Conservation (phyloP, 2,329 filamentous ascomycete genomes). For the Aspergillus spinulosporus region DNA sequence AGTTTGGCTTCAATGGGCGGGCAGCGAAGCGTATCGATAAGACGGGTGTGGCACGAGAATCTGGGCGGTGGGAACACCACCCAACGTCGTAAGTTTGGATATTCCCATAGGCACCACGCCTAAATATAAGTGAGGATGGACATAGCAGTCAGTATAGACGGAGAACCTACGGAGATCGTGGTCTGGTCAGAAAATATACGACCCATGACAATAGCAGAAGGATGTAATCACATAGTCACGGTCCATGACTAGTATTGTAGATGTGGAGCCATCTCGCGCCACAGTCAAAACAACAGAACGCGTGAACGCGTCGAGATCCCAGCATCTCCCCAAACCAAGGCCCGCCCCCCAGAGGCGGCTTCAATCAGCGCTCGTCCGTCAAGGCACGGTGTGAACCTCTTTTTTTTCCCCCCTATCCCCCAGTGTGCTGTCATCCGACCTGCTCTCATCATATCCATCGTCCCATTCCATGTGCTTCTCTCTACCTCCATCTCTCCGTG, state of each 20-base stretch:
- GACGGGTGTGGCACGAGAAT: no score
- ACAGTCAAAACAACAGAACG: slow-evolving; percentile 9
- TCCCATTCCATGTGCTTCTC: slow-evolving; percentile 7
- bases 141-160: no score
- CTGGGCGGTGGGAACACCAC: no score
- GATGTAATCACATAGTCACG: no score
- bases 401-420: slow-evolving; percentile 12
- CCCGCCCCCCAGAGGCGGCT: slow-evolving; percentile 17
- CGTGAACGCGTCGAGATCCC: slow-evolving; percentile 17
- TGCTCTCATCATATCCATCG: neutral
- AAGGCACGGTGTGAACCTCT: slow-evolving; percentile 16
- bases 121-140: no score
- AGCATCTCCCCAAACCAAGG: slow-evolving; percentile 14
- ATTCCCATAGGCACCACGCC: no score
- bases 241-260: no score
- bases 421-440: slow-evolving; percentile 1
- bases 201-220: no score
- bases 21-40: neutral
- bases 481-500: slow-evolving; percentile 7
- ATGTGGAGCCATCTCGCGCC: no score
- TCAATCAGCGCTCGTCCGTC: slow-evolving; percentile 8
- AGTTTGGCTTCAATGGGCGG: neutral
- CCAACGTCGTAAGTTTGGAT: no score
- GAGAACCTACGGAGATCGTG: no score
- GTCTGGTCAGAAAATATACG: no score